Conservation (phyloP, 2,329 filamentous ascomycete genomes). For the Aureobasidium mangrovei region DNA sequence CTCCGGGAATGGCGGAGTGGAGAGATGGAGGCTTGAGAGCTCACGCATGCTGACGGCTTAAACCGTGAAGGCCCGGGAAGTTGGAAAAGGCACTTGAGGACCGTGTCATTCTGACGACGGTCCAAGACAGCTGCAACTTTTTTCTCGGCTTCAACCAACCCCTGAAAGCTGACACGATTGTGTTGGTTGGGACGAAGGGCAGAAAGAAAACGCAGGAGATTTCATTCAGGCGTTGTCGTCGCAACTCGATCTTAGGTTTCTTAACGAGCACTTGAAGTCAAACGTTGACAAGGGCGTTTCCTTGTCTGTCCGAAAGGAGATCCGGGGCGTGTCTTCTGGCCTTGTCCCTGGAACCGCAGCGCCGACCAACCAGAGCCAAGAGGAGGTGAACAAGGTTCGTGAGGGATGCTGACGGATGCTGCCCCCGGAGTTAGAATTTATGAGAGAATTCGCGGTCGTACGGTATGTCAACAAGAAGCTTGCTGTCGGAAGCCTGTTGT, state of each 20-base stretch:
- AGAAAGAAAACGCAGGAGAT: background rate
- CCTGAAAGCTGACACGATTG: conserved; percentile 6
- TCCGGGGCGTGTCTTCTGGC: conserved; percentile 1
- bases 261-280: background rate
- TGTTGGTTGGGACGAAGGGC: conserved; percentile 6
- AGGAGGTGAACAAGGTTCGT: conserved; percentile 3
- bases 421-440: conserved; percentile 10
- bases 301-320: conserved; percentile 5
- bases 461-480: background rate
- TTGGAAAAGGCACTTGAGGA: background rate
- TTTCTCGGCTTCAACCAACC: background rate
- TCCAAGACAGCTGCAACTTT: background rate
- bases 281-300: background rate
- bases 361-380: conserved; percentile 8
- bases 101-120: conserved; percentile 1
- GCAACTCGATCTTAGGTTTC: too few relatives aligned
- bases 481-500: background rate
- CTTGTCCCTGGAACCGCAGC: conserved; percentile 5
- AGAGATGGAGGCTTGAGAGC: background rate
- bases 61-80: background rate
- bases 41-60: conserved; percentile 11
- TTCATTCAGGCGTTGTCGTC: background rate
- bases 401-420: background rate
- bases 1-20: background rate
- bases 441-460: background rate